Evolutionary conservation across 495 filamentous ascomycete species (phyloP).

Genomic region (Talaromyces adpressus): DNA sequence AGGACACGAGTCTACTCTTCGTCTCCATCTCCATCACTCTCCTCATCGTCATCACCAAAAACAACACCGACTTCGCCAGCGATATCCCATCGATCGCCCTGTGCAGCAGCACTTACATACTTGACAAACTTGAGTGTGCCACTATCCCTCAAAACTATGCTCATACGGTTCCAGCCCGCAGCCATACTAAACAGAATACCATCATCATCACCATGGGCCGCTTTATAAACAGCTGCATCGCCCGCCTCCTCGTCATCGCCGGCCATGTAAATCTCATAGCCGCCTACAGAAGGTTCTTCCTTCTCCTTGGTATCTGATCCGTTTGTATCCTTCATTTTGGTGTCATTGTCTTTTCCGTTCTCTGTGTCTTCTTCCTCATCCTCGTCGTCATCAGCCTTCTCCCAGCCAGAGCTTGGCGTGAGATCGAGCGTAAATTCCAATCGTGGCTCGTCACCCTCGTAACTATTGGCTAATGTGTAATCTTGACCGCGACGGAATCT

Average conservation of each 20-base stretch:
- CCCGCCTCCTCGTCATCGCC: constrained; percentile 56
- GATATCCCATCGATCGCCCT: constrained; percentile 91
- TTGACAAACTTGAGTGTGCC: constrained; percentile 91
- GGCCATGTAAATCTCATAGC: constrained; percentile 90
- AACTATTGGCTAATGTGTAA: constrained; percentile 84
- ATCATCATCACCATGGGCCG: constrained; percentile 62
- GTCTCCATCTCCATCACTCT: constrained; percentile 10
- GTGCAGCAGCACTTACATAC: constrained; percentile 76
- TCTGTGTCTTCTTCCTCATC: constrained; percentile 36
- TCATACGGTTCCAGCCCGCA: constrained; percentile 83
- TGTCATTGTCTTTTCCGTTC: constrained; percentile 5
- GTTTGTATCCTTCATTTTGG: not conserved
- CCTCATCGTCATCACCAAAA: constrained; percentile 36
- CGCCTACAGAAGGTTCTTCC: constrained; percentile 58
- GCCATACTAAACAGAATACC: constrained; percentile 86
- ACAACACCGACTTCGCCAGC: constrained; percentile 51
- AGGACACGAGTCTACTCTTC: not conserved
- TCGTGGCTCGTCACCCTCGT: constrained; percentile 67
- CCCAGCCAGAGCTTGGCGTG: constrained; percentile 79
- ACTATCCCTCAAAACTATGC: constrained; percentile 79
- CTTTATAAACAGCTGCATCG: constrained; percentile 67
- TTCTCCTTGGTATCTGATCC: constrained; percentile 5
- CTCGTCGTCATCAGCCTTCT: constrained; percentile 55
- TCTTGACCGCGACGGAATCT: constrained; percentile 82
- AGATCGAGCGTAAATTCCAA: constrained; percentile 82